phyloP scores from a whole-genome alignment of 169 alveolate genomes.

The Amoebophrya sp. region DNA sequence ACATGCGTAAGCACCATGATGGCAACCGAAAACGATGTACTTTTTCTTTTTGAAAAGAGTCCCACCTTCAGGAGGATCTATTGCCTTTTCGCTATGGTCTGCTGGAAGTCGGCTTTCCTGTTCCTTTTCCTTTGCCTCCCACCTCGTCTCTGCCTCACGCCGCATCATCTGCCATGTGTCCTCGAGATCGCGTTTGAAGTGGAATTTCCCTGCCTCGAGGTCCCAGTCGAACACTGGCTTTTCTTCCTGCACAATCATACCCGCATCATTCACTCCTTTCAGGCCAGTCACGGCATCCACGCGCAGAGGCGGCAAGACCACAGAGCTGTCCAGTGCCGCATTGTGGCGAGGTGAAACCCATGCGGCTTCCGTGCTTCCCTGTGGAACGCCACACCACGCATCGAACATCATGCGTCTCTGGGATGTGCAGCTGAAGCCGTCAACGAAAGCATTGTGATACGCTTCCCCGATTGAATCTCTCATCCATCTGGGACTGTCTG shows the following conservation, averaged over 20 bases:
- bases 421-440: not conserved
- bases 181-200: not conserved
- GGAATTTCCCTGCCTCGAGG: not conserved
- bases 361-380: not conserved
- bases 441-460: not conserved
- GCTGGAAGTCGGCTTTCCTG: not conserved
- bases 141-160: no score
- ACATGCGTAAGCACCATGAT: not conserved
- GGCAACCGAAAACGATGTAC: not conserved
- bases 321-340: not conserved
- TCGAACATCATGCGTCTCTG: slow-evolving; percentile 18
- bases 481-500: not conserved
- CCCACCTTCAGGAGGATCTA: no score
- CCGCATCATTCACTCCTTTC: no score
- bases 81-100: no score
- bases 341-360: not conserved
- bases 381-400: not conserved
- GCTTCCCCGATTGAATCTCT: not conserved
- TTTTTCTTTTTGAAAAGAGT: not conserved
- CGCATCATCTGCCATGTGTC: not conserved
- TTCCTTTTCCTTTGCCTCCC: not conserved
- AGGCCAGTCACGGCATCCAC: not conserved
- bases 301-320: not conserved
- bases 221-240: not conserved
- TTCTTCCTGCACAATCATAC: no score